Percentiles rank a stretch among this genome's conserved stretches.
These are phyloP conservation scores for Xylaria flabelliformis DNA, from an alignment of 495 filamentous ascomycete species.

Conservation along the genomic window DNA sequence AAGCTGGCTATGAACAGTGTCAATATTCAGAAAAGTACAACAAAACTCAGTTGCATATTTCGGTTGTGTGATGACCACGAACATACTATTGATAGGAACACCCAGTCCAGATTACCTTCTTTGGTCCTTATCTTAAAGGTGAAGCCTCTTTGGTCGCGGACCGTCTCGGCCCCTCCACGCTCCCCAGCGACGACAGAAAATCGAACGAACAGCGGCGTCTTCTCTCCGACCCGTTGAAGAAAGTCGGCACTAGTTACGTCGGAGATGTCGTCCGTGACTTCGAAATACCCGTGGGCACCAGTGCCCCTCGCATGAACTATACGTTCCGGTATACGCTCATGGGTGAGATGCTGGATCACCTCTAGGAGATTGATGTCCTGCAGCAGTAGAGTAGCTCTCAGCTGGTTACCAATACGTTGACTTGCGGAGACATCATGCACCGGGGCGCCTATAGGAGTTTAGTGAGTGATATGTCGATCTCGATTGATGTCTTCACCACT, in stretches of 20 bases:
- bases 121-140: conserved; percentile 65
- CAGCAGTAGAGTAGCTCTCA: conserved; percentile 22
- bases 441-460: conserved; percentile 18
- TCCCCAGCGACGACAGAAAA: conserved; percentile 71
- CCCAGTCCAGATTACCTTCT: conserved; percentile 46
- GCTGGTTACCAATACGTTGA: conserved; percentile 30
- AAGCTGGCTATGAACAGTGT: conserved; percentile 34
- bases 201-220: conserved; percentile 50
- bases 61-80: neutral
- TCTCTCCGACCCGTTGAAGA: conserved; percentile 25
- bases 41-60: too few species aligned
- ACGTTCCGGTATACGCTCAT: conserved; percentile 62
- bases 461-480: neutral
- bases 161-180: conserved; percentile 68
- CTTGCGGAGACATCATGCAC: conserved; percentile 8
- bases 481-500: neutral
- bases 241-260: conserved; percentile 50
- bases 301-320: conserved; percentile 69
- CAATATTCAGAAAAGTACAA: neutral
- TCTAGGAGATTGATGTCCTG: conserved; percentile 56
- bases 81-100: conserved; percentile 42
- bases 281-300: conserved; percentile 67
- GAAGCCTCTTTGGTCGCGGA: conserved; percentile 71
- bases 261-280: conserved; percentile 62
- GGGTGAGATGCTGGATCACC: conserved; percentile 71